Base-by-base conservation (phyloP, 2,329 filamentous ascomycete genomes). In the Plectosphaerella plurivora region DNA sequence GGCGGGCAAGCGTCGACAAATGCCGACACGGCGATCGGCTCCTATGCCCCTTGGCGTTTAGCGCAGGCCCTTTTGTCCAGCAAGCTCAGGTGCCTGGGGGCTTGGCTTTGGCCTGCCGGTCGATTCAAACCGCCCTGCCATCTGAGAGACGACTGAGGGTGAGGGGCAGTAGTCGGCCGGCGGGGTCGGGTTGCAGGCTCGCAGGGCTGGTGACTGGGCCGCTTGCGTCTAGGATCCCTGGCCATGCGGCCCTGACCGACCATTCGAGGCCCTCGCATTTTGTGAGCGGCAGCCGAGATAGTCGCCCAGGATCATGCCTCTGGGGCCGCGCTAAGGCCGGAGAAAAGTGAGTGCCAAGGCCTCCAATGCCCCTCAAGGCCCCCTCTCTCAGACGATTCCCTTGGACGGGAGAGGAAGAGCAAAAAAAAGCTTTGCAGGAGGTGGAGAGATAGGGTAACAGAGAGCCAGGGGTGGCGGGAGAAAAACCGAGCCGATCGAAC, bases 11-110 rank as follows among this genome's bases (percentile, higher is more conserved):
- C 37, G 15, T 39, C 53, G 49, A 41, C 57, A 58, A 58, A 53
- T 58, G 57, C 57, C 56, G 56, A 54, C 49, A 52, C 45, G 37
- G 44, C 49, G 59, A 62, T 60, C 59, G 51, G 47, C 57, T 56
- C 51, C 60, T 57, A 58, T 60, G 51, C 57, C 59, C 50, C 51
- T 57, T 55, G 52, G 37, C 44, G 55, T 52, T 45, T 58, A 59
- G 55, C 47, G 52, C 42, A 46, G 10, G 28, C 8, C 28, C 3
- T 12, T 12, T 8, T 12, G 28, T 12, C 11, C 28, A 33, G 28
- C 28, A 33, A 33, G 28, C 28, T 33, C 28, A 33, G 28, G 28
- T 33, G 28, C 28, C 28, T 33, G 22, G 22, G 22, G 22, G 22
- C 22, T 22, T 22, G 22, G 22, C 22, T 22, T 22, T 37, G 15